Evolutionary conservation across 768 basidiomycete species (phyloP).

Genomic region (Mycena crocata): DNA sequence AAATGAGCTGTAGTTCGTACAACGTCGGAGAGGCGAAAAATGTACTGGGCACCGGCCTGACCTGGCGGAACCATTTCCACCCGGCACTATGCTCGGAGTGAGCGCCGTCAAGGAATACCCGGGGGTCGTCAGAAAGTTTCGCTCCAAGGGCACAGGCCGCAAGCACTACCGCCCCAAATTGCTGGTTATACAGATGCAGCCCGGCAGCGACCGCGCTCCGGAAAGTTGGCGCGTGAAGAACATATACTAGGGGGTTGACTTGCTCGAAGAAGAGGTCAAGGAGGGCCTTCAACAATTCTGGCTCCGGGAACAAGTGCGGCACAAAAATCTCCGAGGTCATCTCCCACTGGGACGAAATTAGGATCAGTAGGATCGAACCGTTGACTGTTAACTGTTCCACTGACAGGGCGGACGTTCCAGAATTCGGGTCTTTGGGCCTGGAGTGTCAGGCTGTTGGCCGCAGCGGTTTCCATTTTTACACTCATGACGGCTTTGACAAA

Average conservation of each 20-base stretch:
- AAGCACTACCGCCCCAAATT: constrained; percentile 57
- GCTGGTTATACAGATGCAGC: constrained; percentile 50
- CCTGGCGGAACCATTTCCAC: constrained; percentile 58
- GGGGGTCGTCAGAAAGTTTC: constrained; percentile 55
- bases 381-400: neutral
- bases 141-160: constrained; percentile 62
- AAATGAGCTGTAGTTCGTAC: constrained; percentile 53
- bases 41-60: constrained; percentile 47
- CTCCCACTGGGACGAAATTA: constrained; percentile 22
- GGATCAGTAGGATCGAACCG: neutral
- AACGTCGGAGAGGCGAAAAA: constrained; percentile 42
- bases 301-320: constrained; percentile 29
- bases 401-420: constrained; percentile 41
- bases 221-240: constrained; percentile 49
- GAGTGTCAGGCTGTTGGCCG: constrained; percentile 21
- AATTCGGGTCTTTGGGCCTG: constrained; percentile 35
- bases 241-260: constrained; percentile 44
- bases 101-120: constrained; percentile 45
- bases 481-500: constrained; percentile 50
- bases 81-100: constrained; percentile 53
- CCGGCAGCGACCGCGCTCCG: constrained; percentile 47
- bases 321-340: constrained; percentile 19
- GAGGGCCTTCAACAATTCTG: constrained; percentile 44
- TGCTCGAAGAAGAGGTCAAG: constrained; percentile 57
- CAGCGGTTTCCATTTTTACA: constrained; percentile 45